These are phyloP conservation scores for Cystobasidiaceae sp. DNA, from an alignment of 1,284 basidiomycete genomes.

Conservation along the genomic window DNA sequence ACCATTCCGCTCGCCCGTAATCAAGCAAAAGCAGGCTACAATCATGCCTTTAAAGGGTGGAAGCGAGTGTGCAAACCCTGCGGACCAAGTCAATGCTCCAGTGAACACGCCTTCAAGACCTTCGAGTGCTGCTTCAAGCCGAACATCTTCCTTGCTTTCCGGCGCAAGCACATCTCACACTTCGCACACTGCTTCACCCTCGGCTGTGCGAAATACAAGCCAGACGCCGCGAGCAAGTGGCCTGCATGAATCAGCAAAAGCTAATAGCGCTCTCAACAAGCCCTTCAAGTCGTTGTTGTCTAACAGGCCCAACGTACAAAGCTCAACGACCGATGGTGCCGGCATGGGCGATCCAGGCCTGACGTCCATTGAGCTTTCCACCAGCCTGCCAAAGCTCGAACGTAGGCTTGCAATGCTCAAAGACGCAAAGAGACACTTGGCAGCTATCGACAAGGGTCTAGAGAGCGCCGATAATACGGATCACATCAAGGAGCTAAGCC, in stretches of 20 bases:
- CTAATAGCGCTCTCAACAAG: slow-evolving; percentile 16
- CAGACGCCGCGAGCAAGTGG: neutral
- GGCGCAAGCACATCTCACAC: neutral
- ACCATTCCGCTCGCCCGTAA: slow-evolving; percentile 23
- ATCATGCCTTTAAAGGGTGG: neutral
- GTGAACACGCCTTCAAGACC: neutral
- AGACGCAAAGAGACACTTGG: slow-evolving; percentile 7
- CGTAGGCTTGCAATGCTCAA: slow-evolving; percentile 14
- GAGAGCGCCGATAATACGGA: slow-evolving; percentile 23
- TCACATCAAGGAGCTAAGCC: slow-evolving; percentile 19
- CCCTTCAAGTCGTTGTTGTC: slow-evolving; percentile 12
- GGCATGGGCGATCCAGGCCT: neutral
- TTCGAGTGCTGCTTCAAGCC: neutral
- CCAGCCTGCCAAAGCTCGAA: slow-evolving; percentile 6
- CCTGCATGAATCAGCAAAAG: neutral
- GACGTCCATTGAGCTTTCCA: slow-evolving; percentile 10
- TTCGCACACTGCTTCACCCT: too few relatives aligned
- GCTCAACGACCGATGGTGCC: neutral
- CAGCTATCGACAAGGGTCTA: neutral
- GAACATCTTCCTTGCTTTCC: neutral
- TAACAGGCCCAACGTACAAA: neutral
- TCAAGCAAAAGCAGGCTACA: neutral
- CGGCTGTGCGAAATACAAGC: neutral
- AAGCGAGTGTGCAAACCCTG: neutral
- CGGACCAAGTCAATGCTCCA: neutral